Conservation (phyloP, 345 rosid species). For the Euphorbia pulcherrima region DNA sequence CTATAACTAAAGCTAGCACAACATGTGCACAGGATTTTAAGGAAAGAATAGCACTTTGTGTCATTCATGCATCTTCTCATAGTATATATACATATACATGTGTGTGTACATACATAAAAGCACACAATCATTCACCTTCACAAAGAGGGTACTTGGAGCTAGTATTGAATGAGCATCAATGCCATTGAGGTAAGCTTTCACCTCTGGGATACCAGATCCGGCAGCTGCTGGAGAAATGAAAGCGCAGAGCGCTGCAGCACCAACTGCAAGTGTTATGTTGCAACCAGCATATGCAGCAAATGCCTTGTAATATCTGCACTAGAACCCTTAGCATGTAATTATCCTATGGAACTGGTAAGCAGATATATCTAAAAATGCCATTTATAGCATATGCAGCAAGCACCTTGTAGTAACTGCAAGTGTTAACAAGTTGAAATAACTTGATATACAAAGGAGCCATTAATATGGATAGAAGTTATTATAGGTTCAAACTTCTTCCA, state of each 20-base stretch:
- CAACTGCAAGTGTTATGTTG: constrained; percentile 58
- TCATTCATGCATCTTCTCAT: neutral
- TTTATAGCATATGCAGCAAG: too few species aligned
- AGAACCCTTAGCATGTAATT: constrained; percentile 19
- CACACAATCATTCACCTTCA: constrained; percentile 48
- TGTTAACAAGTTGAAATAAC: neutral
- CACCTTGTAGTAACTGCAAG: too few species aligned
- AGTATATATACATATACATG: neutral
- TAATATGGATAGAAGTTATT: neutral
- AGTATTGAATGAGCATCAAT: constrained; percentile 78
- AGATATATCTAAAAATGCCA: neutral
- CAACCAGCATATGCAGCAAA: constrained; percentile 57
- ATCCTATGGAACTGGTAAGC: constrained; percentile 1
- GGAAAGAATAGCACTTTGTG: neutral
- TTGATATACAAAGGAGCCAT: neutral
- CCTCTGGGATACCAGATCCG: constrained; percentile 92
- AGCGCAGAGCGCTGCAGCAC: constrained; percentile 69
- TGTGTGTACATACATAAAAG: neutral
- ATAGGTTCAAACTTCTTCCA: neutral
- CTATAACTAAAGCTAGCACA: neutral
- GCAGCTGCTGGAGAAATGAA: constrained; percentile 82
- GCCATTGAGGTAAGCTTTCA: constrained; percentile 91
- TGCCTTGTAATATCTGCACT: constrained; percentile 63
- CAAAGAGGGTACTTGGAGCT: constrained; percentile 80
- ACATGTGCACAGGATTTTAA: neutral